Conservation (phyloP, 208 protist species). For the Sergeia podlipaevii region DNA sequence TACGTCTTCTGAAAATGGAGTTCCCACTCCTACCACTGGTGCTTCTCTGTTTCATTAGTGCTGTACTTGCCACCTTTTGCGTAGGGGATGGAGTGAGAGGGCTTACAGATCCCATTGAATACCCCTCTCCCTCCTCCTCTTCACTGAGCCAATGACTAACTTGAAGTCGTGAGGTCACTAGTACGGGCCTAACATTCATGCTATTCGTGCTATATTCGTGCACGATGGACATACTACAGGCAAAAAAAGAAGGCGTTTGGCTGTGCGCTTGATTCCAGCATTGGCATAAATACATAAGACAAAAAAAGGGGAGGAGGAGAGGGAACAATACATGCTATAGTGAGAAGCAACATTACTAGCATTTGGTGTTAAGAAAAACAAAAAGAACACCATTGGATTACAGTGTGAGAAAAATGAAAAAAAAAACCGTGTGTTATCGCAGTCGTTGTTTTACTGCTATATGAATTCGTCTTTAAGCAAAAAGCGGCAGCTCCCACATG, state of each 20-base stretch:
- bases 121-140: constrained; percentile 1
- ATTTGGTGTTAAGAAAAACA: no score
- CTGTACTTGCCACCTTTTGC: no score
- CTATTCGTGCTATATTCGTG: neutral
- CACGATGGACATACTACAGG: neutral
- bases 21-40: no score
- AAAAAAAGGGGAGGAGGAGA: constrained; percentile 3
- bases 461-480: no score
- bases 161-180: neutral
- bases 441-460: no score
- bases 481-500: no score
- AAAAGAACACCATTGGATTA: no score
- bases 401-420: no score
- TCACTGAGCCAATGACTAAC: neutral
- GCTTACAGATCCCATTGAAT: neutral
- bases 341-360: no score
- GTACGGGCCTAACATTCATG: neutral
- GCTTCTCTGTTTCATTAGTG: no score
- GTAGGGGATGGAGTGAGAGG: neutral
- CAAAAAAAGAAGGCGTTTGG: neutral
- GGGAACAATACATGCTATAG: neutral
- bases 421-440: no score
- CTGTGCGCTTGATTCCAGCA: neutral
- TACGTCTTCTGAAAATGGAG: no score
- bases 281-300: neutral